phyloP scores from a whole-genome alignment of 441 rosid species.

The Geranium incanum region DNA sequence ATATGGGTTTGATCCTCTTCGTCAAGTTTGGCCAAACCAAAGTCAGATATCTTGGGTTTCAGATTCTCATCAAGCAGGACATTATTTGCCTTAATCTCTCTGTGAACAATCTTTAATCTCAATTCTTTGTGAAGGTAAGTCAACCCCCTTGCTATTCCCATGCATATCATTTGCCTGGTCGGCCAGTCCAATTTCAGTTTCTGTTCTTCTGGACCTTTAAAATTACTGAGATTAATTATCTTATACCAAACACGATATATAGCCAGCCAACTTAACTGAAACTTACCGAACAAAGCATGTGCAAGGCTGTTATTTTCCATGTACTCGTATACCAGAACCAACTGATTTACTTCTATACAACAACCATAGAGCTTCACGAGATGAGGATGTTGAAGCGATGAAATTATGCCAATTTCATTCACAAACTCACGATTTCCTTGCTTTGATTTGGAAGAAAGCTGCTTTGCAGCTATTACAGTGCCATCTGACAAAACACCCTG shows the following conservation, averaged over 20 bases:
- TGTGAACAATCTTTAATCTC: conserved; percentile 45
- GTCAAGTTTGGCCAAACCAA: conserved; percentile 2
- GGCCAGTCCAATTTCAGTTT: conserved; percentile 36
- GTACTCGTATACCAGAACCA: conserved; percentile 43
- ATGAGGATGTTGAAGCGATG: conserved; percentile 42
- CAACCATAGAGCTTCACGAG: conserved; percentile 45
- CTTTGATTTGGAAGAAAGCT: conserved; percentile 16
- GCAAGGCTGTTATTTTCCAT: conserved; percentile 43
- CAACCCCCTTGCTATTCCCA: conserved; percentile 41
- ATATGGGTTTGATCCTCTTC: background rate
- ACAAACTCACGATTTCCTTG: conserved; percentile 50
- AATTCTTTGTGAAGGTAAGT: conserved; percentile 49
- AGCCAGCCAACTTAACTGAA: background rate
- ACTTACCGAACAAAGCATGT: conserved; percentile 43
- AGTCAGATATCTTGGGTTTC: conserved; percentile 37
- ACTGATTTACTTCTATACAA: conserved; percentile 39
- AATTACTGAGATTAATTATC: background rate
- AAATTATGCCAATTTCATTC: conserved; percentile 39
- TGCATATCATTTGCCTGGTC: conserved; percentile 35
- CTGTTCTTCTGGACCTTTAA: conserved; percentile 24
- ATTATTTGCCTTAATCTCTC: conserved; percentile 44
- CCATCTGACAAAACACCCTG: conserved; percentile 44
- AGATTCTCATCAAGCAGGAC: conserved; percentile 38
- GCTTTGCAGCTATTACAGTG: conserved; percentile 33
- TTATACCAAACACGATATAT: background rate